A percentile compares a stretch with the other conserved stretches of the same genome.
Conservation (phyloP, 2,329 filamentous ascomycete genomes). For the Shiraia bambusicola region DNA sequence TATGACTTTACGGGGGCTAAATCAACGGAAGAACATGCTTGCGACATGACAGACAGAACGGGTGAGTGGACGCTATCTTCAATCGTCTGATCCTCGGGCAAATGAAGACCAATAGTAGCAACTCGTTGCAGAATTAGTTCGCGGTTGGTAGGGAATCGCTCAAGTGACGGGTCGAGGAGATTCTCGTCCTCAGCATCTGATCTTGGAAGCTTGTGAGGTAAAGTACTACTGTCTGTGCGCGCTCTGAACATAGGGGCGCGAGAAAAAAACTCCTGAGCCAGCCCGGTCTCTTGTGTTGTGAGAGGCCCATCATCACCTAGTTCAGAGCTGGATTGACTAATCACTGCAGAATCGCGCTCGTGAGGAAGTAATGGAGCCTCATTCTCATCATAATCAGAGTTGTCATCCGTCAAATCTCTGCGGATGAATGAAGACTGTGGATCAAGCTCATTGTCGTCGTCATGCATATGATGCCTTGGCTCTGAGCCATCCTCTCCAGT, state of each 20-base stretch:
- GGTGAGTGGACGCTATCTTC: constrained; percentile 24
- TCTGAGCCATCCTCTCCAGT: constrained; percentile 9
- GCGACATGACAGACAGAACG: constrained; percentile 24
- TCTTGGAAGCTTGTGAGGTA: constrained; percentile 31
- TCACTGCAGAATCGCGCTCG: constrained; percentile 16
- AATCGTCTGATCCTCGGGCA: constrained; percentile 30
- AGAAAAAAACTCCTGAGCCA: constrained; percentile 10
- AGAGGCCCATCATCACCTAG: constrained; percentile 13
- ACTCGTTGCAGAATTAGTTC: constrained; percentile 34
- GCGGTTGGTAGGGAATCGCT: constrained; percentile 31
- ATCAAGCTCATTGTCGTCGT: constrained; percentile 9
- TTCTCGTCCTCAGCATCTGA: constrained; percentile 34
- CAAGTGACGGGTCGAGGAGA: constrained; percentile 30
- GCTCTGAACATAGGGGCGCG: constrained; percentile 20
- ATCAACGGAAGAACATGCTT: constrained; percentile 36
- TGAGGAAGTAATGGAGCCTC: constrained; percentile 26
- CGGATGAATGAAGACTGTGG: constrained; percentile 13
- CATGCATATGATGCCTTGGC: constrained; percentile 13
- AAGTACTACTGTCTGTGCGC: constrained; percentile 22
- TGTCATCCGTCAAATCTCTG: constrained; percentile 1
- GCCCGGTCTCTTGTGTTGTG: constrained; percentile 9
- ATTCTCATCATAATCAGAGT: constrained; percentile 7
- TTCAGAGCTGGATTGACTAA: constrained; percentile 17
- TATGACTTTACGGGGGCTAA: constrained; percentile 29
- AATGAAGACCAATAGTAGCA: constrained; percentile 23